phyloP scores from a whole-genome alignment of 768 basidiomycete genomes.

The Suillus decipiens region DNA sequence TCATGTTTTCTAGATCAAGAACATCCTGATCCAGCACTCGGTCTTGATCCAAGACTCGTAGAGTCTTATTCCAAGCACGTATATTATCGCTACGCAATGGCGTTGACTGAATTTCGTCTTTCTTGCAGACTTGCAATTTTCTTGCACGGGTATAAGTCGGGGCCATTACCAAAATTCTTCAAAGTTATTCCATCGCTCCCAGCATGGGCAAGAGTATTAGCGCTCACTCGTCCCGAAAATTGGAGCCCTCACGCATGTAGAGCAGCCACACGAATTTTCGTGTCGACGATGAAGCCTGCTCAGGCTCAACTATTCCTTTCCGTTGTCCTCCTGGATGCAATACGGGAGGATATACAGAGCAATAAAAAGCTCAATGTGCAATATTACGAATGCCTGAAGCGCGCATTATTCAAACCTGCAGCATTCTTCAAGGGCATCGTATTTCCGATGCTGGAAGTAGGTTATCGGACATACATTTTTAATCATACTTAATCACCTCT shows the following conservation, averaged over 20 bases:
- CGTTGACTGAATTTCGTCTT: constrained; percentile 8
- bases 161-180: constrained; percentile 94
- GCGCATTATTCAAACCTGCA: constrained; percentile 92
- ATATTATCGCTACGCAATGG: not conserved
- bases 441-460: constrained; percentile 91
- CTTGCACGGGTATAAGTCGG: constrained; percentile 88
- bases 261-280: constrained; percentile 92
- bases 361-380: constrained; percentile 92
- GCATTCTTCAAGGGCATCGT: constrained; percentile 99
- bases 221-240: constrained; percentile 86
- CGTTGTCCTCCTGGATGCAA: constrained; percentile 87
- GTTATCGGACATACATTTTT: constrained; percentile 38
- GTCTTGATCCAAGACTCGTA: constrained; percentile 89
- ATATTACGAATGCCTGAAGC: constrained; percentile 90
- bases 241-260: constrained; percentile 97
- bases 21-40: constrained; percentile 78
- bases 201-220: constrained; percentile 94
- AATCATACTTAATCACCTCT: constrained; percentile 5
- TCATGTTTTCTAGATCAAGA: constrained; percentile 40
- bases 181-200: constrained; percentile 96
- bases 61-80: constrained; percentile 91
- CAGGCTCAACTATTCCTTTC: constrained; percentile 92
- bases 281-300: constrained; percentile 94
- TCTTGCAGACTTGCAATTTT: constrained; percentile 75
- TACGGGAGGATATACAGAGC: constrained; percentile 83